These are phyloP conservation scores for Pichia californica DNA, from an alignment of 805 yeast genomes.

Conservation along the genomic window DNA sequence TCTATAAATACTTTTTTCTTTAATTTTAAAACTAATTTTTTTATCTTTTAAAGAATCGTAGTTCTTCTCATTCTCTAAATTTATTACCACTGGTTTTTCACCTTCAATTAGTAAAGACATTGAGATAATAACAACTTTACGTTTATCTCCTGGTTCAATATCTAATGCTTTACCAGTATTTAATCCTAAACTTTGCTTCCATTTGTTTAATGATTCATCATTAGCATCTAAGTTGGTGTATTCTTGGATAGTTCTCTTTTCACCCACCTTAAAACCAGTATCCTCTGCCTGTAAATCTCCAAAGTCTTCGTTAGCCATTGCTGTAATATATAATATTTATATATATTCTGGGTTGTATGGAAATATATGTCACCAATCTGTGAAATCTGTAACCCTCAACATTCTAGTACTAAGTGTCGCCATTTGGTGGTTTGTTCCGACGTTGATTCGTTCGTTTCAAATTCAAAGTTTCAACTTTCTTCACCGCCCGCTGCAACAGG, in stretches of 20 bases:
- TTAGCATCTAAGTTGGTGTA: constrained; percentile 80
- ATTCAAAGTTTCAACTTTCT: too few species aligned
- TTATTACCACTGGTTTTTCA: constrained; percentile 59
- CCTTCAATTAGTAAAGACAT: constrained; percentile 68
- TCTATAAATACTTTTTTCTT: constrained; percentile 70
- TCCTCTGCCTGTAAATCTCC: constrained; percentile 61
- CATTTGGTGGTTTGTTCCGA: too few species aligned
- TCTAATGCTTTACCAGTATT: constrained; percentile 53
- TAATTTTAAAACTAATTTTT: constrained; percentile 65
- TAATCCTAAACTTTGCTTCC: constrained; percentile 87
- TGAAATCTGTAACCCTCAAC: too few species aligned
- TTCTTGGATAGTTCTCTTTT: constrained; percentile 76
- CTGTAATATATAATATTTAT: too few species aligned
- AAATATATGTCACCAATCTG: too few species aligned
- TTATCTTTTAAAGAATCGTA: constrained; percentile 44
- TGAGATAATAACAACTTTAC: constrained; percentile 74
- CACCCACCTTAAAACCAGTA: constrained; percentile 57
- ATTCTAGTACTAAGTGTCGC: too few species aligned
- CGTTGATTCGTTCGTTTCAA: too few species aligned
- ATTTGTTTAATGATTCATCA: constrained; percentile 82
- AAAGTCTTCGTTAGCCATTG: constrained; percentile 12
- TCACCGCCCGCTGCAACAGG: too few species aligned
- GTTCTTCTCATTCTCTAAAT: constrained; percentile 54
- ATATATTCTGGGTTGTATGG: too few species aligned
- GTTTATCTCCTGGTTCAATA: constrained; percentile 60